Evolutionary conservation across 164 flowering plant genomes (phyloP).

Genomic region (Sextonia rubra): DNA sequence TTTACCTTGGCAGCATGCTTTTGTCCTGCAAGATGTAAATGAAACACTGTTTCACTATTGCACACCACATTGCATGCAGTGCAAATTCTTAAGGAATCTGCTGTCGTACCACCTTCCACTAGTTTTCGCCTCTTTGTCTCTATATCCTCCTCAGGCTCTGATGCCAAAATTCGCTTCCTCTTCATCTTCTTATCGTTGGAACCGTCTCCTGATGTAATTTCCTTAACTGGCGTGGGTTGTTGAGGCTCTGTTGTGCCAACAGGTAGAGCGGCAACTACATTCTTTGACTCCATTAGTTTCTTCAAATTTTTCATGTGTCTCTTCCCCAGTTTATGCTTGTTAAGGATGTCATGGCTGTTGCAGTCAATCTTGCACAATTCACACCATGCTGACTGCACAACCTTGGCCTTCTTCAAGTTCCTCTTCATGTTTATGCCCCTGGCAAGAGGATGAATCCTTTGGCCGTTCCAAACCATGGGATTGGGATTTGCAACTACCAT

Average conservation of each 20-base stretch:
- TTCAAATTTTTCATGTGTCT: slow-evolving; percentile 53
- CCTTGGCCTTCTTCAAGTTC: slow-evolving; percentile 36
- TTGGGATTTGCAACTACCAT: slow-evolving; percentile 14
- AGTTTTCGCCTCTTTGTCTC: slow-evolving; percentile 54
- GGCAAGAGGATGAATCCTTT: slow-evolving; percentile 4
- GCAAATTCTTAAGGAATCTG: slow-evolving; percentile 45
- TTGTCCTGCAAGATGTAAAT: slow-evolving; percentile 47
- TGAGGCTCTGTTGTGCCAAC: neutral
- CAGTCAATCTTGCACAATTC: slow-evolving; percentile 56
- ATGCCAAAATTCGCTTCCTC: slow-evolving; percentile 27
- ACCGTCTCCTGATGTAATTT: slow-evolving; percentile 8
- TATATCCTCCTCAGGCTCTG: slow-evolving; percentile 31
- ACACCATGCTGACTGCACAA: slow-evolving; percentile 51
- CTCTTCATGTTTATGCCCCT: slow-evolving; percentile 14
- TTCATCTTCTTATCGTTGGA: neutral
- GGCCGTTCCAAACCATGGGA: slow-evolving; percentile 13
- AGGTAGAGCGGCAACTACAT: neutral
- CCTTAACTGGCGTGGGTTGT: slow-evolving; percentile 26
- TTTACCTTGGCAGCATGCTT: slow-evolving; percentile 39
- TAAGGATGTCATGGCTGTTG: slow-evolving; percentile 46
- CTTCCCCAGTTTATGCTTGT: slow-evolving; percentile 52
- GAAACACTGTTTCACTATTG: slow-evolving; percentile 53
- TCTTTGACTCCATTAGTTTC: slow-evolving; percentile 21
- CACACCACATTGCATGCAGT: slow-evolving; percentile 55
- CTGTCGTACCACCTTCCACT: slow-evolving; percentile 53